Conservation (phyloP, 257 asterid species). For the Nicotiana attenuata region DNA sequence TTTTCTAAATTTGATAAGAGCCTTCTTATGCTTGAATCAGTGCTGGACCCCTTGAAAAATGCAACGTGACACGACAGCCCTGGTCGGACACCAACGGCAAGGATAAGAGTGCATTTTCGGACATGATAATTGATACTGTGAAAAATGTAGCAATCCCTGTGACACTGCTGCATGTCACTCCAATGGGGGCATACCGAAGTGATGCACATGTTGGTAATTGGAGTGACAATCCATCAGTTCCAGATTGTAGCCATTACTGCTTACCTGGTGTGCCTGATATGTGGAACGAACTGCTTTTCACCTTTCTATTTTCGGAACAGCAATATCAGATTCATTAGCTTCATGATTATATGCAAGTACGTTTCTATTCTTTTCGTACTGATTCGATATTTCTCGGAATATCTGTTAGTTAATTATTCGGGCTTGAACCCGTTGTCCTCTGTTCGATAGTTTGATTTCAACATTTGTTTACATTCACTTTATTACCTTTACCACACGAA, state of each 20-base stretch:
- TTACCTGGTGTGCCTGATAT: conserved; percentile 88
- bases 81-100: conserved; percentile 28
- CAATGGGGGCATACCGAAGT: conserved; percentile 58
- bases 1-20: conserved; percentile 1
- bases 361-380: background rate
- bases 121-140: conserved; percentile 45
- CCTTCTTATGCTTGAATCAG: conserved; percentile 26
- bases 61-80: conserved; percentile 70
- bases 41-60: conserved; percentile 42
- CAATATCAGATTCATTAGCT: conserved; percentile 6
- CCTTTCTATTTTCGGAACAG: conserved; percentile 32
- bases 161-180: conserved; percentile 61
- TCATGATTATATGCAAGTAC: conserved; percentile 18
- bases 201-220: conserved; percentile 76
- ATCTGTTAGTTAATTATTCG: background rate
- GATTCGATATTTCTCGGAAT: background rate
- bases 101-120: conserved; percentile 47
- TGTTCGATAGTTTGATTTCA: background rate
- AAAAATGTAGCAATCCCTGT: conserved; percentile 44
- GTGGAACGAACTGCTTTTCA: conserved; percentile 80
- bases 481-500: background rate
- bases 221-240: conserved; percentile 69
- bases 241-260: conserved; percentile 97
- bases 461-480: background rate
- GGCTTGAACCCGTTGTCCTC: background rate